Evolutionary conservation across 371 early-diverging fungal species (phyloP).

Genomic region (Mucor mucedo): DNA sequence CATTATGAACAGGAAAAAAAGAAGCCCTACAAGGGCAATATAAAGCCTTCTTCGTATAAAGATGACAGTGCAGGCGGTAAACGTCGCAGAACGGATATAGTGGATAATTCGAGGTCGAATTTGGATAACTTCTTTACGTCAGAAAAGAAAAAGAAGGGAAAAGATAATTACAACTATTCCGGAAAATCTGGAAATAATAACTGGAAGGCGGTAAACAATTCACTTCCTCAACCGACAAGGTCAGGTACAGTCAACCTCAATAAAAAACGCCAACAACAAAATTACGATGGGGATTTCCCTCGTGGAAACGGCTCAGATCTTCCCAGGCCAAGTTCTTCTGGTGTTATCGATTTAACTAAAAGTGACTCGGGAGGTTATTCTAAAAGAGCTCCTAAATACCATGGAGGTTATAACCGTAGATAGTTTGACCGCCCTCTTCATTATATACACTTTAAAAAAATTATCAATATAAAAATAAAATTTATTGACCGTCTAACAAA

Average conservation of each 20-base stretch:
- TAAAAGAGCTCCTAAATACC: constrained; percentile 25
- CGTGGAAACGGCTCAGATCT: constrained; percentile 9
- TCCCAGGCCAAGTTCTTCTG: constrained; percentile 31
- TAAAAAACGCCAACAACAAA: constrained; percentile 4
- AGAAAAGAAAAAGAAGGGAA: not conserved
- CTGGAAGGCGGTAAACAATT: constrained; percentile 28
- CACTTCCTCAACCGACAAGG: constrained; percentile 31
- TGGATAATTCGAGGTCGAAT: not conserved
- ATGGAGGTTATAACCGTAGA: constrained; percentile 27
- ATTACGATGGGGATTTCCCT: constrained; percentile 17
- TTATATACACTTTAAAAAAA: not conserved
- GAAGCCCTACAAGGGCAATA: not conserved
- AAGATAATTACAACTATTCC: not conserved
- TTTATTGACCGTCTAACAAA: constrained; percentile 44
- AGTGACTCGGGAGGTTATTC: not conserved
- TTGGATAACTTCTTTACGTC: constrained; percentile 16
- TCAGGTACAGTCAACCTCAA: constrained; percentile 22
- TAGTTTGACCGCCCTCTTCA: not conserved
- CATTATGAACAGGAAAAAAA: not conserved
- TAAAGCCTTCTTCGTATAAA: not conserved
- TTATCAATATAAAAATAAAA: not conserved
- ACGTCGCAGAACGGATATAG: constrained; percentile 1
- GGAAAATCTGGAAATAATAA: constrained; percentile 24
- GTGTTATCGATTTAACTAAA: constrained; percentile 26
- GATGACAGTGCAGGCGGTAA: constrained; percentile 6